Base-by-base conservation (phyloP, 495 filamentous ascomycete genomes). In the Bathelium albidoporum region DNA sequence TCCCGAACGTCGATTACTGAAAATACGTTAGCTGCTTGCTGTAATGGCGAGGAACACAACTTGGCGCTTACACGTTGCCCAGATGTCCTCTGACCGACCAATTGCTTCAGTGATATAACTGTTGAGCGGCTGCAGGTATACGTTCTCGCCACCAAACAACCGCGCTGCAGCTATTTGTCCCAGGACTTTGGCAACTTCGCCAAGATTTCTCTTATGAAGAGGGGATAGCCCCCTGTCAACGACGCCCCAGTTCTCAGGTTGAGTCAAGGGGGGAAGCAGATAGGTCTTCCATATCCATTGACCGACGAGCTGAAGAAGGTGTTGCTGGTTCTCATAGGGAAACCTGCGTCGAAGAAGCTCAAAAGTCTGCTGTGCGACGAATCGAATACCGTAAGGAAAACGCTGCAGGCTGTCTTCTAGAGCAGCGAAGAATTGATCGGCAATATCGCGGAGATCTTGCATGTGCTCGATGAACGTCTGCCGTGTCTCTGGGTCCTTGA, bases 281-380 rank as follows among this genome's bases (percentile, higher is more conserved):
- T 97, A 99, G 69, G 86, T 90, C 64, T 86, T 90, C 89, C 91
- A 99, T 4, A 96, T 75, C 88, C 92, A 97, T 68, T 91, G 83
- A 34, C 87, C 88, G 12, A 93, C 87, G 32, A 92, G 80, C 70
- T 95, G 91, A 16, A 97, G 83, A 20, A 97, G 77, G 29, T 86
- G 81, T 2, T 87, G 82, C 59, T 87, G 89, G 49, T 88, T 80
- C 69, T 97, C 94, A 3, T 86, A 82, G 11, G 87, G 82, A 70
- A 96, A 99, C 29, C 83, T 85, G 52, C 83, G 76, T 60, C 85
- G 80, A 18, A 99, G 80, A 5, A 82, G 79, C 67, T 94, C 85
- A 64, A 95, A 93, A 68, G 87, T 90, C 71, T 96, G 86, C 72
- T 89, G 85, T 22, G 90, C 89, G 32, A 99, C 82, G 72, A 90